Base-by-base conservation (phyloP, 345 rosid species). In the Camelina hispida region DNA sequence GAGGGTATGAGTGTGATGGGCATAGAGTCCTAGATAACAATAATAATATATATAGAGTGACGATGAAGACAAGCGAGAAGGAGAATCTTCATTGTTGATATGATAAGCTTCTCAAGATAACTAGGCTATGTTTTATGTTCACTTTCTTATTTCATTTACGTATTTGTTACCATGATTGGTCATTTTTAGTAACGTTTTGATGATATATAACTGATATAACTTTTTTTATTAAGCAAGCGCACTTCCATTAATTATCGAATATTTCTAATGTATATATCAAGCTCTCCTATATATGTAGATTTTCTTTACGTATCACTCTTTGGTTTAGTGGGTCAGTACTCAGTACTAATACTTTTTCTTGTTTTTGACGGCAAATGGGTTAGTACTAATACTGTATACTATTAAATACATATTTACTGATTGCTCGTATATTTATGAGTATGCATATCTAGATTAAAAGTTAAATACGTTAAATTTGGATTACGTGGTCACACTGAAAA, bases 401-500 rank as follows among this genome's bases (percentile, higher is more conserved):
- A 35, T 54, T 40, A 68, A 4, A 55, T n/a, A 44, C 11, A 73
- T 12, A 43, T 64, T 55, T 56, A 73, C 68, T 38, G 71, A 20
- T 37, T 63, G 30, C 69, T 20, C n/a, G 50, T 46, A 15, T 14
- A 14, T 55, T 28, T 55, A 14, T 55, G 37, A 25, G 60, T 55
- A 15, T 44, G 1, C 10, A 8, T 17, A 48, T 44, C 16, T 16
- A 17, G 22, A 59, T 44, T 11, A 42, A 25, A 42, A 12, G 13
- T 47, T 50, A 60, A 54, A 68, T 54, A 69, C 59, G 61, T 55
- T 55, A 66, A 35, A 71, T 20, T 28, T 25, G 37, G 73, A 40
- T 71, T 78, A 72, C 68, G 81, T 78, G 81, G 81, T 71, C 72
- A 71, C 73, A 66, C 57, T 43, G 57, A 66, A 66, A 72, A 72